These are phyloP conservation scores for Leccinum broughii DNA, from an alignment of 768 basidiomycete species.

Conservation along the genomic window DNA sequence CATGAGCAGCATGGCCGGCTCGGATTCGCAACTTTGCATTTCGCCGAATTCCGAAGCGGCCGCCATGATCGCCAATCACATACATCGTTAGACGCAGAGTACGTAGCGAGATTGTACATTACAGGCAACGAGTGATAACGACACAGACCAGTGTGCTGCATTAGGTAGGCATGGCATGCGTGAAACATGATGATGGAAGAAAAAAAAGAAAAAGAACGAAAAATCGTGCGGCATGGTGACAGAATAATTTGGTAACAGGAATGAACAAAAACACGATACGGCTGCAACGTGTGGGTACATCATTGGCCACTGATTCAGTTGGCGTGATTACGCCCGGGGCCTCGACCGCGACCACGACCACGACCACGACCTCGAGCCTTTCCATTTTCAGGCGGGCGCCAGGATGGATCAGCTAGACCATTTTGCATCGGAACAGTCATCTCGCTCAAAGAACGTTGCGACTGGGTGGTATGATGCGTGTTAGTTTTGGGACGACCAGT, in stretches of 20 bases:
- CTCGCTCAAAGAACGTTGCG: constrained; percentile 5
- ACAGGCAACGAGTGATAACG: constrained; percentile 5
- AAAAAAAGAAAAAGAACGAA: constrained; percentile 4
- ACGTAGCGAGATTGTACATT: constrained; percentile 16
- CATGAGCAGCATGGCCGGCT: constrained; percentile 1
- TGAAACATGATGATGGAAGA: constrained; percentile 18
- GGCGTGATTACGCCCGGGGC: constrained; percentile 38
- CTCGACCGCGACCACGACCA: constrained; percentile 41
- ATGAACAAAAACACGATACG: constrained; percentile 16
- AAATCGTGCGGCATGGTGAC: constrained; percentile 21
- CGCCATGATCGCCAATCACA: constrained; percentile 19
- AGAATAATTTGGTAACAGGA: constrained; percentile 22
- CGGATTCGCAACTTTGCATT: background rate
- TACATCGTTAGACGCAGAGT: background rate
- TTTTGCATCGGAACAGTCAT: constrained; percentile 5
- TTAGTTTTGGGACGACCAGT: constrained; percentile 8
- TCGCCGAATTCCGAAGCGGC: background rate
- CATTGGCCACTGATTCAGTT: constrained; percentile 18
- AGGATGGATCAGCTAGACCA: constrained; percentile 7
- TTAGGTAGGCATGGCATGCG: constrained; percentile 25
- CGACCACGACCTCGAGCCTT: constrained; percentile 41
- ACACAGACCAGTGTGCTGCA: constrained; percentile 16
- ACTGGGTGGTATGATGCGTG: background rate
- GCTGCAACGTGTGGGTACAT: constrained; percentile 20
- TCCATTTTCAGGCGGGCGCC: constrained; percentile 17